These are phyloP conservation scores for Salix arbutifolia DNA, from an alignment of 345 rosid genomes.

Conservation along the genomic window DNA sequence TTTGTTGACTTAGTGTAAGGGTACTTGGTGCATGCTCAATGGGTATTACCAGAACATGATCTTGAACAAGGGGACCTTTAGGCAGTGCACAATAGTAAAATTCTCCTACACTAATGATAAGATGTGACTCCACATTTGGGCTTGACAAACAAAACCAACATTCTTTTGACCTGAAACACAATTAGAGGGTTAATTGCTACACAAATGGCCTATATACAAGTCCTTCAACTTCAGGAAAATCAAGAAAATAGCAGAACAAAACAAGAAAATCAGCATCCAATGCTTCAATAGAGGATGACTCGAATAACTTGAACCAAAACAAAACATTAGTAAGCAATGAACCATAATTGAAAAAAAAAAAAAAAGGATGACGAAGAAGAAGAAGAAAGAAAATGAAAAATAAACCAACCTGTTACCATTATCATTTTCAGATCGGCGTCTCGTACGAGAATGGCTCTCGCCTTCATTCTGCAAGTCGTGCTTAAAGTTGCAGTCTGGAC, in stretches of 20 bases:
- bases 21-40: slow-evolving; percentile 72
- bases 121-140: slow-evolving; percentile 69
- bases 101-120: slow-evolving; percentile 69
- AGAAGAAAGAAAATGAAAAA: neutral
- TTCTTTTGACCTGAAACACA: slow-evolving; percentile 56
- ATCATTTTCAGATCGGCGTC: slow-evolving; percentile 46
- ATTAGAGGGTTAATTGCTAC: slow-evolving; percentile 25
- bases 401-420: slow-evolving; percentile 46
- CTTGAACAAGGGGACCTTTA: slow-evolving; percentile 74
- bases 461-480: slow-evolving; percentile 61
- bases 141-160: slow-evolving; percentile 95
- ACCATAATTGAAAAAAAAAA: slow-evolving; percentile 3
- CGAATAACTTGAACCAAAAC: neutral
- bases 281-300: neutral
- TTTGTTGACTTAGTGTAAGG: slow-evolving; percentile 45
- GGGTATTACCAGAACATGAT: slow-evolving; percentile 70
- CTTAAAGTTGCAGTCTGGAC: slow-evolving; percentile 88
- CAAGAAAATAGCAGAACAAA: neutral
- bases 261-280: neutral
- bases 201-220: neutral
- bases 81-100: slow-evolving; percentile 79
- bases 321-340: slow-evolving; percentile 11
- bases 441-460: slow-evolving; percentile 38
- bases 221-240: neutral
- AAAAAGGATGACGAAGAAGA: no score